phyloP scores from a whole-genome alignment of 2,329 filamentous ascomycete genomes.

The Hymenoscyphus occultus region DNA sequence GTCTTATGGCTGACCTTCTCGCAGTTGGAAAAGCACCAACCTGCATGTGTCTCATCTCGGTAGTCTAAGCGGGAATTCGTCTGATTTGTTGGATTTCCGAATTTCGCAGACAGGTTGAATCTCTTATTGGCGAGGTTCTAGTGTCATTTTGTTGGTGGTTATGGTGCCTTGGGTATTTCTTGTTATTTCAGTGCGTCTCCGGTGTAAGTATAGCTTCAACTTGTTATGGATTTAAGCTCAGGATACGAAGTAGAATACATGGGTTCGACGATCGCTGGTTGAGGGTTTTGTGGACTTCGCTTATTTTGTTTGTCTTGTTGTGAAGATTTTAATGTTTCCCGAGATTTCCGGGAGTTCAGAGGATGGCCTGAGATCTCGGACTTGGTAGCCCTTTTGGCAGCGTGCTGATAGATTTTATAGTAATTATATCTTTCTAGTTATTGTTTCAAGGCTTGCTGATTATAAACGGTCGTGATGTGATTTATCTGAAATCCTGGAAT shows the following conservation, averaged over 20 bases:
- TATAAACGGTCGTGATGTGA: no score
- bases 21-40: not conserved
- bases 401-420: not conserved
- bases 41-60: constrained; percentile 10
- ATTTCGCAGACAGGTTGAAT: constrained; percentile 7
- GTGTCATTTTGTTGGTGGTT: not conserved
- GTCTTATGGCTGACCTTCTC: not conserved
- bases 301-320: not conserved
- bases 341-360: not conserved
- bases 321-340: not conserved
- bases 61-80: constrained; percentile 11
- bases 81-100: constrained; percentile 9
- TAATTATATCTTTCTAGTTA: not conserved
- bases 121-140: not conserved
- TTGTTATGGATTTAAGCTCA: not conserved
- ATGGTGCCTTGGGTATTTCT: not conserved
- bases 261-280: not conserved
- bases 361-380: not conserved
- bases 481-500: no score
- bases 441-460: no score
- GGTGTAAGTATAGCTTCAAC: not conserved
- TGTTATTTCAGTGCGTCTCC: not conserved
- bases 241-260: not conserved
- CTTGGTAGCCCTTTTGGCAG: not conserved
- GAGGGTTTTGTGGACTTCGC: not conserved